Evolutionary conservation across 768 basidiomycete species (phyloP).

Genomic region (Termitomyces sp.): DNA sequence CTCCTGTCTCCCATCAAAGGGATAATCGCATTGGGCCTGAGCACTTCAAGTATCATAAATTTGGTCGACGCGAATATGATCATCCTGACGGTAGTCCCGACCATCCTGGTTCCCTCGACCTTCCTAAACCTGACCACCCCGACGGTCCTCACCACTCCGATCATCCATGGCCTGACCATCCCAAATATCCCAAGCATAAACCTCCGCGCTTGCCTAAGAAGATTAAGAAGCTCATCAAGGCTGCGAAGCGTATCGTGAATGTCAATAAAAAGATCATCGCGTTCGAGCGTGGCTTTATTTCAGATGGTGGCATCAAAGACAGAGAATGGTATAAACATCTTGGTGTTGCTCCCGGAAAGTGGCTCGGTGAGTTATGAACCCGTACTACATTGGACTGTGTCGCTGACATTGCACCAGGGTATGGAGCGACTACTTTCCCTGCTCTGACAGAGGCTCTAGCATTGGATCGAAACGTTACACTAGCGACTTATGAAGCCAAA

Average conservation of each 20-base stretch:
- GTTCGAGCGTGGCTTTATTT: conserved; percentile 82
- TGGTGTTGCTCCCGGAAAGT: conserved; percentile 84
- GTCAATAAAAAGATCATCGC: conserved; percentile 64
- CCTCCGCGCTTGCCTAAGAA: conserved; percentile 4
- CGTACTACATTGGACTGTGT: neutral
- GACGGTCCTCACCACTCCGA: neutral
- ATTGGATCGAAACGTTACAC: conserved; percentile 58
- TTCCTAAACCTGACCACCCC: neutral
- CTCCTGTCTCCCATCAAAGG: conserved; percentile 2
- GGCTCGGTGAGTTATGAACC: conserved; percentile 53
- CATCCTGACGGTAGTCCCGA: neutral
- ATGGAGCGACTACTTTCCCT: conserved; percentile 83
- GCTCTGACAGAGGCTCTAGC: conserved; percentile 75
- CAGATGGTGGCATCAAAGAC: conserved; percentile 69
- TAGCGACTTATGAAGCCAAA: conserved; percentile 57
- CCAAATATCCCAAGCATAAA: neutral
- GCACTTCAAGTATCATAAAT: neutral
- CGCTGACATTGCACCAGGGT: conserved; percentile 40
- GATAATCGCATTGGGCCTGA: neutral
- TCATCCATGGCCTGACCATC: neutral
- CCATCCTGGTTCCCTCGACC: neutral
- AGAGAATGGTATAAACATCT: conserved; percentile 87
- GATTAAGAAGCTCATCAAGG: conserved; percentile 46
- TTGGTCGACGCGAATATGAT: neutral
- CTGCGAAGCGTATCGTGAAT: conserved; percentile 51